Conservation (phyloP, 2,329 filamentous ascomycete genomes). For the Alternaria gansuensis region DNA sequence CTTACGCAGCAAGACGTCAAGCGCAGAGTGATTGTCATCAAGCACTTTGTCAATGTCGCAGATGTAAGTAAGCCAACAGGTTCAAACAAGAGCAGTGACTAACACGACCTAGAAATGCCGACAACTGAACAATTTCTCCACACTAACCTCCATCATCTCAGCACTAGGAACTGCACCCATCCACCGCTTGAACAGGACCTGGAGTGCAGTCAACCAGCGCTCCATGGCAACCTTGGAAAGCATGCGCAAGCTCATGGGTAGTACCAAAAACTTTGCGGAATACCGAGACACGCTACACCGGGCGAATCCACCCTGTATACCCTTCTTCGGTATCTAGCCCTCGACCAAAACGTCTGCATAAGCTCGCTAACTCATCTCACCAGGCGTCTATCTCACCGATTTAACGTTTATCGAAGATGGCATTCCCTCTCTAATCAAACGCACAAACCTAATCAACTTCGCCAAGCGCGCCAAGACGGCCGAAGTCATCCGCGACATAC, state of each 20-base stretch:
- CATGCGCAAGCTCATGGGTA: conserved; percentile 95
- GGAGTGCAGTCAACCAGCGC: conserved; percentile 89
- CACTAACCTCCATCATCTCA: conserved; percentile 95
- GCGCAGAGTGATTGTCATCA: conserved; percentile 95
- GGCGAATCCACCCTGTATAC: conserved; percentile 95
- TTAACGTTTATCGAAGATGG: conserved; percentile 98
- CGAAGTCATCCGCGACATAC: conserved; percentile 97
- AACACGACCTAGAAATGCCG: conserved; percentile 80
- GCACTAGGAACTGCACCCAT: conserved; percentile 94
- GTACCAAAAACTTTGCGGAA: conserved; percentile 97
- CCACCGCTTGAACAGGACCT: conserved; percentile 89
- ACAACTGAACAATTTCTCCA: conserved; percentile 93
- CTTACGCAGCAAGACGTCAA: conserved; percentile 92
- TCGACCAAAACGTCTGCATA: background rate
- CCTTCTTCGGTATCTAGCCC: conserved; percentile 81
- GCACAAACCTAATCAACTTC: conserved; percentile 97
- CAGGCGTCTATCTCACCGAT: conserved; percentile 95
- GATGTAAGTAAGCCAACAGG: conserved; percentile 71
- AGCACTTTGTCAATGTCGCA: conserved; percentile 95
- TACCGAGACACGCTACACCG: conserved; percentile 93
- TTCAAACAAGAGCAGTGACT: conserved; percentile 24
- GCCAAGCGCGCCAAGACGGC: conserved; percentile 97
- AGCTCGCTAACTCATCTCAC: conserved; percentile 1
- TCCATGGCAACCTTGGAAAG: conserved; percentile 82
- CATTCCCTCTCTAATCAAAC: conserved; percentile 95